Percentiles rank a stretch among this genome's conserved stretches.
Conservation (phyloP, 257 asterid species). For the Craterostigma plantagineum region DNA sequence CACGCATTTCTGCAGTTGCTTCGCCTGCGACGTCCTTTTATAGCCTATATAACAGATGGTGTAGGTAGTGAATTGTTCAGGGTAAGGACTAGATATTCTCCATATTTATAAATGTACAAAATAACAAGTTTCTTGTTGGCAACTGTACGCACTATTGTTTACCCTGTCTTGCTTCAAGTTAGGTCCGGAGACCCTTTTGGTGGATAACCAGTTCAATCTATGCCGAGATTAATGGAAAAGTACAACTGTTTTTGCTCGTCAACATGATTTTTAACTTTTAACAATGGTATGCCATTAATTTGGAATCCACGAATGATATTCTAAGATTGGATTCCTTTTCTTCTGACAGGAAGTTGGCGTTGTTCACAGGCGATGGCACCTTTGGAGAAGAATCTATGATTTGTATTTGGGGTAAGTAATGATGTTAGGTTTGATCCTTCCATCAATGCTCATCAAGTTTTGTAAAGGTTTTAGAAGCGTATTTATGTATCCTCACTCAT, state of each 20-base stretch:
- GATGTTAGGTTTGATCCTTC: not conserved
- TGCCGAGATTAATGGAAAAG: constrained; percentile 82
- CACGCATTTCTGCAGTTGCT: constrained; percentile 43
- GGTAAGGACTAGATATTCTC: constrained; percentile 27
- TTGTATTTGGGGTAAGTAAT: constrained; percentile 73
- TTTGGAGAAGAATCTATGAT: constrained; percentile 91
- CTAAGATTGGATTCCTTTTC: constrained; percentile 1
- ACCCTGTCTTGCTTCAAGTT: constrained; percentile 9
- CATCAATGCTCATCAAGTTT: not conserved
- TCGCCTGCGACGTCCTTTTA: constrained; percentile 76
- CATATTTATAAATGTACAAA: not conserved
- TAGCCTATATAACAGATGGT: constrained; percentile 66
- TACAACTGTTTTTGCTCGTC: constrained; percentile 11
- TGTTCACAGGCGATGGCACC: constrained; percentile 98
- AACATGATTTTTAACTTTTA: not conserved
- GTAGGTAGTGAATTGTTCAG: constrained; percentile 65
- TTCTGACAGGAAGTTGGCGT: constrained; percentile 74
- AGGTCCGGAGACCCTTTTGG: constrained; percentile 98
- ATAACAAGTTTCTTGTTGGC: constrained; percentile 8
- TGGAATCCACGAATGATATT: not conserved
- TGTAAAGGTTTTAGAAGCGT: not conserved
- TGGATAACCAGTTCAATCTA: constrained; percentile 96
- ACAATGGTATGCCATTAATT: too few relatives aligned
- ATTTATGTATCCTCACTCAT: constrained; percentile 1
- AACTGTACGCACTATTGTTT: not conserved